Base-by-base conservation (phyloP, 257 asterid genomes). In the Solanum peruvianum region DNA sequence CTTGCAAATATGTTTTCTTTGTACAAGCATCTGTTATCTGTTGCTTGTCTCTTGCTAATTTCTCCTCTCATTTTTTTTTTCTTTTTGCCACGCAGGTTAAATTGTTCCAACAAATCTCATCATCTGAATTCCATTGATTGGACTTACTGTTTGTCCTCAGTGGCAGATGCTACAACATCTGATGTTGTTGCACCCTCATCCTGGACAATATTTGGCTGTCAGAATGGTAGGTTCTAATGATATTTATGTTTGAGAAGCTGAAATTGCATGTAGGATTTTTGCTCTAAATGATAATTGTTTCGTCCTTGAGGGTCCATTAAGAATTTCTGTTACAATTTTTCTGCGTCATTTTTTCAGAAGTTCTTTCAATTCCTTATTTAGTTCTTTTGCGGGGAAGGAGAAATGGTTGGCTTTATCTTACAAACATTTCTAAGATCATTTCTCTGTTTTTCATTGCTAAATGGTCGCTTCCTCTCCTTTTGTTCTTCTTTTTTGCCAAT, bases 111-210 rank as follows among this genome's bases (percentile, higher is more conserved):
- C 83, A 95, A 91, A 90, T 14, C 89, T 44, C 89, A 62, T 82
- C 92, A 89, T 87, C 70, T 94, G 67, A 89, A 87, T 90, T 91
- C 98, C 62, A 89, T 91, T 83, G 95, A 93, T 91, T 96, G 99
- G 99, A 95, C 99, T 87, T 86, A 88, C 85, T 92, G 91, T 91
- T 92, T 97, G 78, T 95, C 98, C 89, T 92, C 95, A 76, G 92
- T 91, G 62, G 88, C 88, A 87, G 98, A 96, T 91, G 92, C 93
- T 85, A 90, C 89, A 91, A 88, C 97, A 89, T 90, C 98, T 86
- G 98, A 96, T 91, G 99, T 95, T 62, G 88, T 96, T 88, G 99
- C 99, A 33, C 98, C 98, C 44, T 95, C 99, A 25, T 95, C 99
- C 70, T 97, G 99, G 99, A 97, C 91, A 89, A 94, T 96, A 29